Evolutionary conservation across 2,329 filamentous ascomycete species (phyloP).

Genomic region (Aspergillus terreus): DNA sequence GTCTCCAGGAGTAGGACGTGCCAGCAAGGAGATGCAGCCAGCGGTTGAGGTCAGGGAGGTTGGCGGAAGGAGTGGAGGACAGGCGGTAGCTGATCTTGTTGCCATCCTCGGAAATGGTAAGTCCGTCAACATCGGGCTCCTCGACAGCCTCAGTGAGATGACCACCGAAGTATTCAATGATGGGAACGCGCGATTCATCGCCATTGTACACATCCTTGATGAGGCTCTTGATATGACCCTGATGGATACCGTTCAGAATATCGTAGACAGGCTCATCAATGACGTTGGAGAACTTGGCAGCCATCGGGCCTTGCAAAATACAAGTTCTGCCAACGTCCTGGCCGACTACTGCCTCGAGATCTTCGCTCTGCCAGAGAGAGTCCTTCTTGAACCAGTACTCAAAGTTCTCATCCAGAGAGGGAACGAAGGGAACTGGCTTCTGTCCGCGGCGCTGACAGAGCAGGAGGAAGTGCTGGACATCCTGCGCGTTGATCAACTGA

Average conservation of each 20-base stretch:
- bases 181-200: constrained; percentile 70
- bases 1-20: constrained; percentile 81
- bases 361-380: constrained; percentile 98
- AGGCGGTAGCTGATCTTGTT: constrained; percentile 82
- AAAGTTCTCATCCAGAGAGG: constrained; percentile 92
- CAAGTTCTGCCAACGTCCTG: constrained; percentile 96
- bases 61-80: constrained; percentile 67
- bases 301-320: constrained; percentile 92
- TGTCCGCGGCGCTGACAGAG: constrained; percentile 88
- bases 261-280: constrained; percentile 93
- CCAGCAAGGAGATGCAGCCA: constrained; percentile 91
- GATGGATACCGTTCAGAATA: constrained; percentile 86
- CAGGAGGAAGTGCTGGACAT: constrained; percentile 93
- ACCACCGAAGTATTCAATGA: constrained; percentile 93
- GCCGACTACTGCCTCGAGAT: constrained; percentile 89
- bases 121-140: constrained; percentile 75
- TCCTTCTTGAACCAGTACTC: constrained; percentile 99
- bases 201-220: constrained; percentile 75
- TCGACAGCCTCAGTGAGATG: constrained; percentile 68
- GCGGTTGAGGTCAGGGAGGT: constrained; percentile 72
- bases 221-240: constrained; percentile 77
- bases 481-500: constrained; percentile 96
- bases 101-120: constrained; percentile 75
- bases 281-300: constrained; percentile 82
- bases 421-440: constrained; percentile 96